Conservation (phyloP, 2,329 filamentous ascomycete species). For the Trichoderma brevicompactum region DNA sequence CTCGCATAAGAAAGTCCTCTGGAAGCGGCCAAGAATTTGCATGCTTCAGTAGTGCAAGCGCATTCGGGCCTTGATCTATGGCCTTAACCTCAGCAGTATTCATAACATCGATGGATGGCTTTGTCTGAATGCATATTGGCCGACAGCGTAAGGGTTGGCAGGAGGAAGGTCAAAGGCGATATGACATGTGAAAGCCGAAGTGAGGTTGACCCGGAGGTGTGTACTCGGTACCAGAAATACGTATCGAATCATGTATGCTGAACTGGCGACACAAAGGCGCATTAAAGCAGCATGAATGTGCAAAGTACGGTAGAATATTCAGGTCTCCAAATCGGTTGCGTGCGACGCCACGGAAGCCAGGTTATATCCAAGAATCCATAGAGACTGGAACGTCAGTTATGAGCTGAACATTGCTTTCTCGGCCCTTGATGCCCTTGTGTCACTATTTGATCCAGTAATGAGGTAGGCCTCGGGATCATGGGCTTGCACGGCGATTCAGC, state of each 20-base stretch:
- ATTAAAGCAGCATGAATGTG: conserved; percentile 67
- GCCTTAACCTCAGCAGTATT: conserved; percentile 46
- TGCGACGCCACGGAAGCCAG: conserved; percentile 42
- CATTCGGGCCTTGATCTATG: conserved; percentile 42
- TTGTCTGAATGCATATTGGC: conserved; percentile 46
- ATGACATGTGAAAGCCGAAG: too few relatives aligned
- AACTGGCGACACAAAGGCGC: conserved; percentile 43
- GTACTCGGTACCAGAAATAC: too few relatives aligned
- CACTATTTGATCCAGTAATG: not conserved
- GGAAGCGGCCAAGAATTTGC: conserved; percentile 60
- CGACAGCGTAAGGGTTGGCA: conserved; percentile 37
- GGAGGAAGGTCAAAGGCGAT: too few relatives aligned
- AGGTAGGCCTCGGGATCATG: too few relatives aligned
- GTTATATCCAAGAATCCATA: conserved; percentile 43
- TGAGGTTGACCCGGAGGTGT: not conserved
- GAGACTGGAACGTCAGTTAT: conserved; percentile 29
- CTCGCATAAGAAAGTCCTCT: conserved; percentile 70
- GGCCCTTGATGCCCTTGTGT: conserved; percentile 37
- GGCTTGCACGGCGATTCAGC: not conserved
- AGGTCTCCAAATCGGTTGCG: conserved; percentile 58
- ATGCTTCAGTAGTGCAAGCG: conserved; percentile 52
- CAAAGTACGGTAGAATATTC: conserved; percentile 63
- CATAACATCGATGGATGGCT: conserved; percentile 45
- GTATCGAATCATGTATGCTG: conserved; percentile 17
- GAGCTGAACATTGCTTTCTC: conserved; percentile 47